phyloP scores from a whole-genome alignment of 2,329 filamentous ascomycete species.

The Fusarium continuum region DNA sequence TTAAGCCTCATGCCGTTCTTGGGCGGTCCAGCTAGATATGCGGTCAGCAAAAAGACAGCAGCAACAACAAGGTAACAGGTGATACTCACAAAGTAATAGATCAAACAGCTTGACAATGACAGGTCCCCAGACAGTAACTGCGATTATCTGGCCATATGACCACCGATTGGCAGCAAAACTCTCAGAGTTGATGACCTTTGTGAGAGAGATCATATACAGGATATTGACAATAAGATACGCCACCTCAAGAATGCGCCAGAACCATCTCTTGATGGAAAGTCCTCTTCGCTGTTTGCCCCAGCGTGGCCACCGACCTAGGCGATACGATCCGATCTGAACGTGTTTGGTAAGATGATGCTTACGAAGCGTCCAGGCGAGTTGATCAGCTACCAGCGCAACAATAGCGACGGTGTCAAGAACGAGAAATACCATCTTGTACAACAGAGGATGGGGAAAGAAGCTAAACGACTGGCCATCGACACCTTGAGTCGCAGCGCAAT shows the following conservation, averaged over 20 bases:
- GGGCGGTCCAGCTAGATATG: conserved; percentile 47
- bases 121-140: conserved; percentile 52
- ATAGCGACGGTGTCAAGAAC: conserved; percentile 50
- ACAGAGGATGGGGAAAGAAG: conserved; percentile 51
- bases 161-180: conserved; percentile 50
- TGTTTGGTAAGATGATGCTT: conserved; percentile 47
- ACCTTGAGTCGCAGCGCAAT: conserved; percentile 49
- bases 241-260: conserved; percentile 51
- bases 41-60: conserved; percentile 30
- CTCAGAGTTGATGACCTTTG: conserved; percentile 48
- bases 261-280: conserved; percentile 43
- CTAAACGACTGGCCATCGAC: conserved; percentile 48
- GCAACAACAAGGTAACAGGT: not conserved
- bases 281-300: conserved; percentile 44
- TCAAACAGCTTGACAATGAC: conserved; percentile 54
- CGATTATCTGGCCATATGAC: conserved; percentile 53
- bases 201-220: conserved; percentile 51
- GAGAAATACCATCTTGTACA: conserved; percentile 52
- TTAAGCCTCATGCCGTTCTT: conserved; percentile 50
- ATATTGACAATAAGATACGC: conserved; percentile 51
- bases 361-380: conserved; percentile 51
- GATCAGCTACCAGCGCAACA: conserved; percentile 47
- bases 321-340: conserved; percentile 45
- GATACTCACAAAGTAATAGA: conserved; percentile 48
- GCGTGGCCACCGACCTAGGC: conserved; percentile 46